These are phyloP conservation scores for Termitomyces sp. DNA, from an alignment of 768 basidiomycete species.

Conservation along the genomic window DNA sequence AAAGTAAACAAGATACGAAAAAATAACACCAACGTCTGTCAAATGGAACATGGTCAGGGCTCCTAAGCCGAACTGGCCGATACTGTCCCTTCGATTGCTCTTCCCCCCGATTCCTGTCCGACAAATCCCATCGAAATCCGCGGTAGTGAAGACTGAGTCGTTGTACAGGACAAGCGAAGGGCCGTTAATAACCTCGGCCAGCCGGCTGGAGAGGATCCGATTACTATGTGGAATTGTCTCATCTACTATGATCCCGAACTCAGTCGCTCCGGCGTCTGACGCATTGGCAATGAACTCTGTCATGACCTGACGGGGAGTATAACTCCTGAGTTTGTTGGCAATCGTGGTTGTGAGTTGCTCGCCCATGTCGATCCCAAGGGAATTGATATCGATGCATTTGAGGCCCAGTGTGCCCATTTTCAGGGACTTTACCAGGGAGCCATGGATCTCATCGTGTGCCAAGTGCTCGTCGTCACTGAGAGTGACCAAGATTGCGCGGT, in stretches of 20 bases:
- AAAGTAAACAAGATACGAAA: not conserved
- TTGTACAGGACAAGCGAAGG: slow-evolving; percentile 42
- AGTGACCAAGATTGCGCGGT: slow-evolving; percentile 19
- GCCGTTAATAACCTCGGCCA: slow-evolving; percentile 27
- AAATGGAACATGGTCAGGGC: slow-evolving; percentile 49
- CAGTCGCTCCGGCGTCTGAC: slow-evolving; percentile 38
- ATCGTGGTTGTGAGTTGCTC: slow-evolving; percentile 38
- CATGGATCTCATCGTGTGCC: slow-evolving; percentile 26
- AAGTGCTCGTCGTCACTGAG: slow-evolving; percentile 13
- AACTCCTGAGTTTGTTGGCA: slow-evolving; percentile 32
- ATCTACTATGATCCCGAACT: slow-evolving; percentile 37
- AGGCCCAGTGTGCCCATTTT: slow-evolving; percentile 28
- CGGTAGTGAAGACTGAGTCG: slow-evolving; percentile 29
- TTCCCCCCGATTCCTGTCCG: slow-evolving; percentile 42
- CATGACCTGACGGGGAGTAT: slow-evolving; percentile 35
- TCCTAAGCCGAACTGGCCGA: slow-evolving; percentile 49
- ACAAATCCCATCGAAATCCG: slow-evolving; percentile 43
- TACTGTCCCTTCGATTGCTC: slow-evolving; percentile 25
- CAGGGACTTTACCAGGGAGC: slow-evolving; percentile 24
- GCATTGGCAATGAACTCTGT: slow-evolving; percentile 53
- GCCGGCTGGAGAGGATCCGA: slow-evolving; percentile 24
- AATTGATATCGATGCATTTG: slow-evolving; percentile 21
- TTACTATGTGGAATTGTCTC: slow-evolving; percentile 9
- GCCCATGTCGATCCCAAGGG: slow-evolving; percentile 31
- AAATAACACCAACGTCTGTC: slow-evolving; percentile 31